Percentiles rank a stretch among this genome's conserved stretches.
Evolutionary conservation across 345 rosid genomes (phyloP).

Genomic region (Rhodamnia rubescens): DNA sequence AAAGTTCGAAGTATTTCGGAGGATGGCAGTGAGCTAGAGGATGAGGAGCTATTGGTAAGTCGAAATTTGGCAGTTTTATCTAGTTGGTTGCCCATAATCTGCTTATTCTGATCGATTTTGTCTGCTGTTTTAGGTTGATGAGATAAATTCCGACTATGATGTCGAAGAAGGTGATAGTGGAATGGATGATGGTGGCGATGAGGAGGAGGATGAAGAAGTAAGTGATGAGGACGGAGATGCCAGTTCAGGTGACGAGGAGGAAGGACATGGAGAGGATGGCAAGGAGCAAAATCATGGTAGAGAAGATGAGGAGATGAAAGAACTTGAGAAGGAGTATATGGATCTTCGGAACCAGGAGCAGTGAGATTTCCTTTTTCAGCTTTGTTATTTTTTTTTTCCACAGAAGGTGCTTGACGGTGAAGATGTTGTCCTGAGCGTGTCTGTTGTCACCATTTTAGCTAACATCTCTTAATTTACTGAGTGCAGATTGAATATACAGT

Average conservation of each 20-base stretch:
- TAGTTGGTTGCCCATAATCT: neutral
- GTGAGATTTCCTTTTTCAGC: slow-evolving; percentile 22
- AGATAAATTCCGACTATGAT: neutral
- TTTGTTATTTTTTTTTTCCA: neutral
- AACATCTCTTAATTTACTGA: neutral
- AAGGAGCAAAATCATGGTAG: slow-evolving; percentile 6
- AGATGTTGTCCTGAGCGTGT: neutral
- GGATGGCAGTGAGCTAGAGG: slow-evolving; percentile 9
- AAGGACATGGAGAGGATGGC: slow-evolving; percentile 9
- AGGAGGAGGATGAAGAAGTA: slow-evolving; percentile 9
- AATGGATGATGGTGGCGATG: neutral
- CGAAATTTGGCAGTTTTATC: neutral
- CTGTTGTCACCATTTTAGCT: neutral
- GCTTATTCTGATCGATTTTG: neutral
- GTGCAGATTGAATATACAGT: neutral
- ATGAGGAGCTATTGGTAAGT: slow-evolving; percentile 3
- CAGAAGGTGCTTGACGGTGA: neutral
- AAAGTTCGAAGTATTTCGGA: slow-evolving; percentile 15
- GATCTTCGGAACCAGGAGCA: slow-evolving; percentile 58
- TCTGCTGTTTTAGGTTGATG: neutral
- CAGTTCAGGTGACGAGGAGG: slow-evolving; percentile 13
- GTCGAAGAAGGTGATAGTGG: slow-evolving; percentile 10
- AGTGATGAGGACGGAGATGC: neutral
- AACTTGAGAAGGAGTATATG: slow-evolving; percentile 71
- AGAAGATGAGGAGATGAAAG: slow-evolving; percentile 59